These are phyloP conservation scores for Cymbopogon citratus DNA, from an alignment of 176 grass and related monocot genomes.

Conservation along the genomic window DNA sequence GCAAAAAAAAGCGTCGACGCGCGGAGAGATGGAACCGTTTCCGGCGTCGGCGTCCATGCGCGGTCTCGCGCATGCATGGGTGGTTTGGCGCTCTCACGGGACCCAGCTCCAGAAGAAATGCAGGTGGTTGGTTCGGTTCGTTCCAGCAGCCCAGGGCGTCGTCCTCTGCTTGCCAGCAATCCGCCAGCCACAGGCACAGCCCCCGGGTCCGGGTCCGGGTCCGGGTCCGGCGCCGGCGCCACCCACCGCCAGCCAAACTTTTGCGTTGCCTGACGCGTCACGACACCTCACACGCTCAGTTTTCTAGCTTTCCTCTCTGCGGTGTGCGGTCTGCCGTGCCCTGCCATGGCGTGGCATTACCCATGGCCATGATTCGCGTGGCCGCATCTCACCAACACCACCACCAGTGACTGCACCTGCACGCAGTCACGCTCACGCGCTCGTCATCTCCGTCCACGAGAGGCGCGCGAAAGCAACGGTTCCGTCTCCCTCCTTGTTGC, in stretches of 20 bases:
- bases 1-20: too few relatives aligned
- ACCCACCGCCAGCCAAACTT: neutral
- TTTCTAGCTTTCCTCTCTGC: neutral
- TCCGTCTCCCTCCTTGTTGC: too few relatives aligned
- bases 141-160: neutral
- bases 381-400: neutral
- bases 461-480: too few relatives aligned
- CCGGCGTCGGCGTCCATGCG: too few relatives aligned
- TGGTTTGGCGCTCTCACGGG: neutral
- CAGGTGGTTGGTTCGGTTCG: neutral
- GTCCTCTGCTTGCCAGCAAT: neutral
- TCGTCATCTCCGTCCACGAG: neutral
- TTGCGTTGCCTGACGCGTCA: neutral
- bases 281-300: neutral
- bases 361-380: neutral
- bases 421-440: neutral
- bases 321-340: neutral
- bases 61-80: too few relatives aligned
- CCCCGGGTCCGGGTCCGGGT: too few relatives aligned
- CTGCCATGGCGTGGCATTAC: neutral
- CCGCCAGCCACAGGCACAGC: too few relatives aligned
- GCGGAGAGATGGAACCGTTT: too few relatives aligned
- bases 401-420: neutral
- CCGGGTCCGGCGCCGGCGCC: neutral
- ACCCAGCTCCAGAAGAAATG: neutral